phyloP scores from a whole-genome alignment of 257 asterid genomes.

The Solanum microdontum region DNA sequence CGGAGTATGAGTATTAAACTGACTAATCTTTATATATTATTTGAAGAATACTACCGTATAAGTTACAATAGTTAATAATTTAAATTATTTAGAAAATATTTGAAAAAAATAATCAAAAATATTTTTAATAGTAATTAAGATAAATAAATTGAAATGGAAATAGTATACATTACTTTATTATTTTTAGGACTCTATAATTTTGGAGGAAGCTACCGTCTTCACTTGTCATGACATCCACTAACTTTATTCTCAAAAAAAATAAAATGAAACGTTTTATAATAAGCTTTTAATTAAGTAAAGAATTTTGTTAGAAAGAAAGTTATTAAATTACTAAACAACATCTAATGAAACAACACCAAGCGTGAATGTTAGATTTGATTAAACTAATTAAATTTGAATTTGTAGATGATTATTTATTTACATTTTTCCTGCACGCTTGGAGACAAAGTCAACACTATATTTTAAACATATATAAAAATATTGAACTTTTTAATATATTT shows the following conservation, averaged over 20 bases:
- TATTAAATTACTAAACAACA: neutral
- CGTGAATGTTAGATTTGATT: neutral
- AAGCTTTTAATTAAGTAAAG: neutral
- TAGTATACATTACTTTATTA: neutral
- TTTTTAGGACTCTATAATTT: neutral
- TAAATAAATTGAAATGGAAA: neutral
- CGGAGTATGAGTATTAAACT: neutral
- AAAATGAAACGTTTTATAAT: neutral
- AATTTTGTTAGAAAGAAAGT: neutral
- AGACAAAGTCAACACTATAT: conserved; percentile 15
- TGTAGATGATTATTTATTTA: neutral
- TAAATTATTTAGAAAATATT: neutral
- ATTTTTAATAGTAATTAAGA: neutral
- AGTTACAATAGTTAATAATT: neutral
- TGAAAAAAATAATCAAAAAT: too few species aligned
- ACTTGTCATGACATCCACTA: neutral
- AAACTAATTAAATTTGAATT: neutral
- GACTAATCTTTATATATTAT: neutral
- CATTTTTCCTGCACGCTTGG: conserved; percentile 11
- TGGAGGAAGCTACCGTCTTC: too few species aligned
- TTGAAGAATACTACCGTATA: neutral
- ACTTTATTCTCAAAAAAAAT: neutral
- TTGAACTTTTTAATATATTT: neutral
- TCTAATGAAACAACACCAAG: neutral
- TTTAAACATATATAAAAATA: neutral